These are phyloP conservation scores for Physocladia obscura DNA, from an alignment of 192 early-diverging fungal genomes.

Conservation along the genomic window DNA sequence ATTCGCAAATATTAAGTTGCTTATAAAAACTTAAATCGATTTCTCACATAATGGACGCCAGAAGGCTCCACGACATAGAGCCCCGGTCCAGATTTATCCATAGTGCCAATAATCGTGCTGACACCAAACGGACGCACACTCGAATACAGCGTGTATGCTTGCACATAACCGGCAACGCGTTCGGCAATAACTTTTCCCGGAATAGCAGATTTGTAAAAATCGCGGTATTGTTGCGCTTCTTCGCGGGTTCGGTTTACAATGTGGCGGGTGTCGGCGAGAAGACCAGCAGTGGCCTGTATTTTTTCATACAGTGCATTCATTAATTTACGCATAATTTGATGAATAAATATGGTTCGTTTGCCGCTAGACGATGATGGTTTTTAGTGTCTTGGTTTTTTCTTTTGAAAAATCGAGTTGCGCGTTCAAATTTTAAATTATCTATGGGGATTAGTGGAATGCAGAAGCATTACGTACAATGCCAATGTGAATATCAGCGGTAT, in stretches of 20 bases:
- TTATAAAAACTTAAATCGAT: background rate
- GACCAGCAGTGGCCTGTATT: conserved; percentile 79
- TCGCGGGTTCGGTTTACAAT: conserved; percentile 85
- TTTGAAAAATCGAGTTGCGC: no score
- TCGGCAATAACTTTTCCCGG: conserved; percentile 92
- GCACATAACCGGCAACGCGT: conserved; percentile 87
- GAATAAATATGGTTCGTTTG: no score
- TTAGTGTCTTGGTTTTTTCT: no score
- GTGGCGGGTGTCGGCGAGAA: conserved; percentile 89
- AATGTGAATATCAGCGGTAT: conserved; percentile 86
- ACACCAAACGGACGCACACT: conserved; percentile 92
- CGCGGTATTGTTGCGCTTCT: conserved; percentile 86
- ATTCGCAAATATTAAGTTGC: background rate
- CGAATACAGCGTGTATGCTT: conserved; percentile 96
- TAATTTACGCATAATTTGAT: no score
- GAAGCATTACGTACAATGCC: conserved; percentile 73
- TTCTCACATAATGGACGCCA: conserved; percentile 83
- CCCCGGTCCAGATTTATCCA: conserved; percentile 78
- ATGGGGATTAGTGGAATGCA: no score
- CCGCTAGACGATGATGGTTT: no score
- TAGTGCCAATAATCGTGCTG: conserved; percentile 77
- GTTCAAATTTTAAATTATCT: no score
- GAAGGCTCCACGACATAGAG: conserved; percentile 97
- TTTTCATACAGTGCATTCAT: no score
- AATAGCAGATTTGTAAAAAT: conserved; percentile 77